Conservation (phyloP, 768 basidiomycete species). For the Rhizopogon rudus region DNA sequence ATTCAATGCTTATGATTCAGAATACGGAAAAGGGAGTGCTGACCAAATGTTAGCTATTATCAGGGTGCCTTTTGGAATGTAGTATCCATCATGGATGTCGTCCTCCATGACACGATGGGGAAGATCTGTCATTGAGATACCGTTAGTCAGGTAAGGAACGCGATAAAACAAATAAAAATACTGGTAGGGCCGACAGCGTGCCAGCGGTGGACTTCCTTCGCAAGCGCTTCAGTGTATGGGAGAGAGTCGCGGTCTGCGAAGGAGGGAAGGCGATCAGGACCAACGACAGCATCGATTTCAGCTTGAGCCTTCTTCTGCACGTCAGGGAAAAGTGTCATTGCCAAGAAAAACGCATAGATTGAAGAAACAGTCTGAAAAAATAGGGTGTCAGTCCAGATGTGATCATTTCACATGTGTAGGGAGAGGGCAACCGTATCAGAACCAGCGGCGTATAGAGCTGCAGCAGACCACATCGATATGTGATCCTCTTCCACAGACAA, state of each 20-base stretch:
- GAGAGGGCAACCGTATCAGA: not conserved
- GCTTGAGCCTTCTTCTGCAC: slow-evolving; percentile 54
- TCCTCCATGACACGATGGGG: slow-evolving; percentile 56
- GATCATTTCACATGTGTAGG: not conserved
- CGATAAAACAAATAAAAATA: slow-evolving; percentile 31
- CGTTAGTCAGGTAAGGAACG: slow-evolving; percentile 26
- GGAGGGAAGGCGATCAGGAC: slow-evolving; percentile 54
- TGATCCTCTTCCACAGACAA: slow-evolving; percentile 51
- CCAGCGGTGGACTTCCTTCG: slow-evolving; percentile 52
- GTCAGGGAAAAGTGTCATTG: slow-evolving; percentile 25
- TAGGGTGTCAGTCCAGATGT: not conserved
- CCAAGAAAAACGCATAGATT: slow-evolving; percentile 4
- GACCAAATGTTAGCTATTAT: slow-evolving; percentile 21
- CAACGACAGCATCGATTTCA: slow-evolving; percentile 58
- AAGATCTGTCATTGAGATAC: slow-evolving; percentile 4
- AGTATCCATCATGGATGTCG: slow-evolving; percentile 57
- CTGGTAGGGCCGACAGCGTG: slow-evolving; percentile 33
- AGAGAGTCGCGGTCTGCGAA: slow-evolving; percentile 52
- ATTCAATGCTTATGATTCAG: too few relatives aligned
- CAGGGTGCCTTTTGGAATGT: slow-evolving; percentile 45
- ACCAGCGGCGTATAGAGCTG: slow-evolving; percentile 23
- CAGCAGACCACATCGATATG: slow-evolving; percentile 59
- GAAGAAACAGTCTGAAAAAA: not conserved
- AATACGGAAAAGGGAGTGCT: not conserved
- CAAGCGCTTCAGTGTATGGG: slow-evolving; percentile 57